These are phyloP conservation scores for Yamadazyma buinensis DNA, from an alignment of 1,139 yeast genomes.

Conservation along the genomic window DNA sequence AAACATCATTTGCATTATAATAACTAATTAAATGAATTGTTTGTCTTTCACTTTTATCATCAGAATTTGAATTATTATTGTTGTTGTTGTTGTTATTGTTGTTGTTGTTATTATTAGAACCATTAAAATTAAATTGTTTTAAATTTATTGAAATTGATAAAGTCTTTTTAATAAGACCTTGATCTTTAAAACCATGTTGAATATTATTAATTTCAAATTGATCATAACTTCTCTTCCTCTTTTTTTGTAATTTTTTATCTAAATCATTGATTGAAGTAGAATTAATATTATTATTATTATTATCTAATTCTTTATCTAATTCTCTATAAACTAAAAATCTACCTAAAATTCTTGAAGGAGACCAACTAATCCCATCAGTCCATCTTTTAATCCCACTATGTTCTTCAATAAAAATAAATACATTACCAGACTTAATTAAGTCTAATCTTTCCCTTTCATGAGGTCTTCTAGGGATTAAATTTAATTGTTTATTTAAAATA, in stretches of 20 bases:
- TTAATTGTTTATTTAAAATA: slow-evolving; percentile 57
- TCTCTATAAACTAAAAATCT: slow-evolving; percentile 81
- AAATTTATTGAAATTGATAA: slow-evolving; percentile 50
- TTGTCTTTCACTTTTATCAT: slow-evolving; percentile 23
- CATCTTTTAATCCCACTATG: slow-evolving; percentile 82
- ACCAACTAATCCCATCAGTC: slow-evolving; percentile 95
- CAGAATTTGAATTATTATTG: too few relatives aligned
- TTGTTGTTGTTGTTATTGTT: too few relatives aligned
- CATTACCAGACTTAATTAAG: slow-evolving; percentile 71
- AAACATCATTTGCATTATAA: slow-evolving; percentile 71
- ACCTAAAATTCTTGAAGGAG: slow-evolving; percentile 83
- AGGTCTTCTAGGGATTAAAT: slow-evolving; percentile 74
- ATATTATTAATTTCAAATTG: slow-evolving; percentile 21
- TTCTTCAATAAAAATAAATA: slow-evolving; percentile 82
- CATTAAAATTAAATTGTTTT: slow-evolving; percentile 32
- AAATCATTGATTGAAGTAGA: neutral
- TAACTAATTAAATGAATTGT: slow-evolving; percentile 78
- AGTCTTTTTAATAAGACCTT: slow-evolving; percentile 81
- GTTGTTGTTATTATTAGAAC: too few relatives aligned
- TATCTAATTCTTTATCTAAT: slow-evolving; percentile 46
- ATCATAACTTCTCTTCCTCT: slow-evolving; percentile 13
- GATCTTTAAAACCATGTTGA: slow-evolving; percentile 65
- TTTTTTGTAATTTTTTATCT: slow-evolving; percentile 21
- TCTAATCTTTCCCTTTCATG: slow-evolving; percentile 70
- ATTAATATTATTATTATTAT: slow-evolving; percentile 1